Evolutionary conservation across 2,329 filamentous ascomycete genomes (phyloP).

Genomic region (Fusarium sp.): DNA sequence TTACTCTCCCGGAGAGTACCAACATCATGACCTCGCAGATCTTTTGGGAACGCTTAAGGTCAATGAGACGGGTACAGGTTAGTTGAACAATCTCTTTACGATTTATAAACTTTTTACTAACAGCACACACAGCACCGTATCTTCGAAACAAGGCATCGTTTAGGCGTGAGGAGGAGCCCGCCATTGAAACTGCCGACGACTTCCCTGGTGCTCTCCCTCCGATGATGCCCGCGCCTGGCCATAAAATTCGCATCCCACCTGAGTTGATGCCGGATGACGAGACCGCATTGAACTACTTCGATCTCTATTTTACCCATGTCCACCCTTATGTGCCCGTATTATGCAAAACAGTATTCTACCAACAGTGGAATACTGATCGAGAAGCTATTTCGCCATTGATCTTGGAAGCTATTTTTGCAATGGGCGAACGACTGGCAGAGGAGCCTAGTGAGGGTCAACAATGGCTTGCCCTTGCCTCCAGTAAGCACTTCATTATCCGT

Average conservation of each 20-base stretch:
- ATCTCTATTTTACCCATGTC: slow-evolving; percentile 89
- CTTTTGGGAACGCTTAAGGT: slow-evolving; percentile 89
- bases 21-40: slow-evolving; percentile 79
- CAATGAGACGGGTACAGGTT: slow-evolving; percentile 87
- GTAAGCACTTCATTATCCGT: slow-evolving; percentile 60
- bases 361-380: slow-evolving; percentile 88
- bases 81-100: slow-evolving; percentile 48
- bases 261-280: slow-evolving; percentile 93
- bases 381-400: slow-evolving; percentile 90
- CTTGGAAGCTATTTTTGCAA: slow-evolving; percentile 91
- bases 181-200: slow-evolving; percentile 79
- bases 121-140: slow-evolving; percentile 78
- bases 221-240: slow-evolving; percentile 75
- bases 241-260: slow-evolving; percentile 87
- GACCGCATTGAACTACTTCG: slow-evolving; percentile 85
- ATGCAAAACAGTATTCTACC: slow-evolving; percentile 84
- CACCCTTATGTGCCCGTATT: slow-evolving; percentile 94
- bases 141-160: slow-evolving; percentile 74
- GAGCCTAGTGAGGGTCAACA: slow-evolving; percentile 88
- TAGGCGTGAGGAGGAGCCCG: slow-evolving; percentile 69
- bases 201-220: slow-evolving; percentile 78
- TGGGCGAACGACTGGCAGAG: slow-evolving; percentile 85
- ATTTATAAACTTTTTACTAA: slow-evolving; percentile 13
- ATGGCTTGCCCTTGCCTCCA: slow-evolving; percentile 91
- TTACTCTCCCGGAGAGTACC: slow-evolving; percentile 73